A percentile compares a stretch with the other conserved stretches of the same genome.
Evolutionary conservation across 345 rosid genomes (phyloP).

Genomic region (Citrus cavaleriei): DNA sequence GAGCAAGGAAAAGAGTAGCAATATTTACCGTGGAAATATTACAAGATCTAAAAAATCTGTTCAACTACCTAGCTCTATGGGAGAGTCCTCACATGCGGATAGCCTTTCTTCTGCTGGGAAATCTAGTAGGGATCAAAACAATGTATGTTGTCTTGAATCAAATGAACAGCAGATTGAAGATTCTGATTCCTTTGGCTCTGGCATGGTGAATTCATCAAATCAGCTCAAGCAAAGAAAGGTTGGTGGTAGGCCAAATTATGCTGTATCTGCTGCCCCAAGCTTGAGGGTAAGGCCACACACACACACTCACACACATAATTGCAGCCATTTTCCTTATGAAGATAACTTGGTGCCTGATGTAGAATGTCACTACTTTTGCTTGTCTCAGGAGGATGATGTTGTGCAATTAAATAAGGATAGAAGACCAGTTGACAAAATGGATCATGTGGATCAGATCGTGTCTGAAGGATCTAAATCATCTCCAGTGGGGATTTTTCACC

Average conservation of each 20-base stretch:
- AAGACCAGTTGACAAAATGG: not conserved
- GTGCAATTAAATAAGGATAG: not conserved
- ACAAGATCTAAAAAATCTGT: constrained; percentile 32
- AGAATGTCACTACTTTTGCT: not conserved
- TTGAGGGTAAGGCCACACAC: too few species aligned
- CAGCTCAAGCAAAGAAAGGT: constrained; percentile 1
- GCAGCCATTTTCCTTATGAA: not conserved
- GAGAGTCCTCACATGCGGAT: constrained; percentile 20
- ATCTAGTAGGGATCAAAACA: not conserved
- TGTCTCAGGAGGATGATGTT: constrained; percentile 9
- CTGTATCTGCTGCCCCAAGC: too few species aligned
- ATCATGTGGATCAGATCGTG: not conserved
- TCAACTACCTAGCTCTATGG: constrained; percentile 15
- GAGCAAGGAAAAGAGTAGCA: constrained; percentile 27
- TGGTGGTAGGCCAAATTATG: not conserved
- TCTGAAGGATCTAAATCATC: constrained; percentile 5
- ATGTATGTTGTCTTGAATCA: not conserved
- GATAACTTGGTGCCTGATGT: not conserved
- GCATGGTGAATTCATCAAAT: not conserved
- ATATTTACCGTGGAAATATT: constrained; percentile 23
- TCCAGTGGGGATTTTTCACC: constrained; percentile 28
- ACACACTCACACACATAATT: too few species aligned
- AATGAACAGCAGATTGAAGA: constrained; percentile 2
- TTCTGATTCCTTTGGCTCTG: not conserved
- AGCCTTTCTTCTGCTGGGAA: constrained; percentile 15